These are phyloP conservation scores for Plasmodium cynomolgi DNA, from an alignment of 169 alveolate species.

Conservation along the genomic window DNA sequence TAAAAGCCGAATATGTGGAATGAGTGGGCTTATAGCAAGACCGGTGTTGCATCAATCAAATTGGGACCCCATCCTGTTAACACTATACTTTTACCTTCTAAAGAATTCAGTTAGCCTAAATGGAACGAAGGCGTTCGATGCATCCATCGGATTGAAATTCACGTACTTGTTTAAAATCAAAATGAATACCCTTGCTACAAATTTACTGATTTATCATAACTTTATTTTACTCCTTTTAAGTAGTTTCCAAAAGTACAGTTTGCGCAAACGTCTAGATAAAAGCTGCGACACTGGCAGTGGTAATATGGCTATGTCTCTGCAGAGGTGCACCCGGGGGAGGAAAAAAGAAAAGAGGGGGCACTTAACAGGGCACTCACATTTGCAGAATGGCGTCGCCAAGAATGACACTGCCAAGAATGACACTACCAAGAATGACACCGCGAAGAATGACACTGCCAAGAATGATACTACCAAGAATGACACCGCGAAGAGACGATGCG, in stretches of 20 bases:
- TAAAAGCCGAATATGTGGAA: not conserved
- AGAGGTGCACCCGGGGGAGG: not conserved
- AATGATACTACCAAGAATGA: not conserved
- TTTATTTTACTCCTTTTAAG: slow-evolving; percentile 27
- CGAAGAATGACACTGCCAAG: not conserved
- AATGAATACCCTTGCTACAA: slow-evolving; percentile 19
- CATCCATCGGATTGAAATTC: not conserved
- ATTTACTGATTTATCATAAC: slow-evolving; percentile 37
- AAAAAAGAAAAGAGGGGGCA: not conserved
- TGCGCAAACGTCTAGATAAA: not conserved
- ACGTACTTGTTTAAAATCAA: slow-evolving; percentile 20
- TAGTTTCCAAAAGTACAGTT: slow-evolving; percentile 1
- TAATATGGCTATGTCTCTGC: not conserved
- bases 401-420: not conserved
- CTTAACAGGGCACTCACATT: not conserved
- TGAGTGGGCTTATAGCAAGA: not conserved
- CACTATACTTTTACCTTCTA: slow-evolving; percentile 21
- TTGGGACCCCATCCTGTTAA: slow-evolving; percentile 4
- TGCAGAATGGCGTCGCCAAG: not conserved
- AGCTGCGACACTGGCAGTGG: not conserved
- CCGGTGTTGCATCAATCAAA: slow-evolving; percentile 14
- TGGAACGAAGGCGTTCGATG: not conserved
- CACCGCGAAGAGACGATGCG: not conserved
- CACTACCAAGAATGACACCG: not conserved
- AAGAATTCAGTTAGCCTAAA: slow-evolving; percentile 18